A percentile compares a stretch with the other conserved stretches of the same genome.
These are phyloP conservation scores for Colletotrichum sp. DNA, from an alignment of 2,329 filamentous ascomycete genomes.

Conservation along the genomic window DNA sequence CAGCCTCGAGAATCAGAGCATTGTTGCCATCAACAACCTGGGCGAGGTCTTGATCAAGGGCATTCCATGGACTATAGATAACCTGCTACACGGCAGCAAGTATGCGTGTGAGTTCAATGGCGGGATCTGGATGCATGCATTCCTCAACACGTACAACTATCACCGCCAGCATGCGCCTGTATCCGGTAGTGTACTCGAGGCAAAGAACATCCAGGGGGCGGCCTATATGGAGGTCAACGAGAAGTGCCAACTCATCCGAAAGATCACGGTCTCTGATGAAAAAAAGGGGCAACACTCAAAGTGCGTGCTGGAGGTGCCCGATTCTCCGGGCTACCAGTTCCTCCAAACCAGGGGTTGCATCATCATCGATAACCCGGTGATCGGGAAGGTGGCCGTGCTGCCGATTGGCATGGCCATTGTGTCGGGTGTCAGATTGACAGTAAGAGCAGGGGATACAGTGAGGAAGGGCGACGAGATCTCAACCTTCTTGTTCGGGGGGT, in stretches of 20 bases:
- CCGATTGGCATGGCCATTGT: slow-evolving; percentile 50
- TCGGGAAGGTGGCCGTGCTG: slow-evolving; percentile 43
- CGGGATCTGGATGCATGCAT: slow-evolving; percentile 46
- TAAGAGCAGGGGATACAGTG: slow-evolving; percentile 25
- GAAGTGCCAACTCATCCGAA: slow-evolving; percentile 20
- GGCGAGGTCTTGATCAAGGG: slow-evolving; percentile 38
- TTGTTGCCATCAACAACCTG: slow-evolving; percentile 25
- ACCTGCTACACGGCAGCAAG: slow-evolving; percentile 36
- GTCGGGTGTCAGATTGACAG: slow-evolving; percentile 40
- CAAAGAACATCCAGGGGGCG: slow-evolving; percentile 38
- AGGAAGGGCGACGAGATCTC: slow-evolving; percentile 47
- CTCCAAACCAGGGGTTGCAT: slow-evolving; percentile 41
- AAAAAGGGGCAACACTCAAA: neutral
- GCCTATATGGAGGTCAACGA: slow-evolving; percentile 40
- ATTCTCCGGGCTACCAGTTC: slow-evolving; percentile 44
- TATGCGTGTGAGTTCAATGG: slow-evolving; percentile 35
- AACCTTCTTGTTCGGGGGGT: slow-evolving; percentile 48
- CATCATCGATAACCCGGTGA: slow-evolving; percentile 37
- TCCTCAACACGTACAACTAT: slow-evolving; percentile 44
- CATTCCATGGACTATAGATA: slow-evolving; percentile 39
- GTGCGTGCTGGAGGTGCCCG: slow-evolving; percentile 31
- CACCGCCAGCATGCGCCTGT: slow-evolving; percentile 46
- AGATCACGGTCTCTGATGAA: neutral
- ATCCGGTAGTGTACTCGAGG: slow-evolving; percentile 38
- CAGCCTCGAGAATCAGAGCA: slow-evolving; percentile 23